These are phyloP conservation scores for Debaryomycetaceae sp. DNA, from an alignment of 1,139 yeast species.

Conservation along the genomic window DNA sequence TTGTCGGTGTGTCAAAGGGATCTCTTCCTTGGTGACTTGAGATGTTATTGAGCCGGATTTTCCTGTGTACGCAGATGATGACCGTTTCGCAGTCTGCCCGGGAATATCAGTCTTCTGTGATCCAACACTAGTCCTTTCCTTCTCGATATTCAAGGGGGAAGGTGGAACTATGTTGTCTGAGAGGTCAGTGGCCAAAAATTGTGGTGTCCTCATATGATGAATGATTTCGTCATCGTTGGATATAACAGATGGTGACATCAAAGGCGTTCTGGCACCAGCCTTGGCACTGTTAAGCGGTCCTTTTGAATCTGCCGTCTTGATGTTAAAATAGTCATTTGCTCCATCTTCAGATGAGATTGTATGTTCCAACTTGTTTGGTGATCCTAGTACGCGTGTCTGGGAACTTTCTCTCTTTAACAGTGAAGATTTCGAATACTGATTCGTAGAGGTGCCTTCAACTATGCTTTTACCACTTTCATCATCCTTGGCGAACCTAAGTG, in stretches of 20 bases:
- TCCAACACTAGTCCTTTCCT: background rate
- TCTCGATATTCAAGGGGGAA: conserved; percentile 8
- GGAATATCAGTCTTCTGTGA: background rate
- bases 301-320: background rate
- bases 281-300: background rate
- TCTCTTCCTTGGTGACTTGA: conserved; percentile 1
- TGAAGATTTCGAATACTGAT: background rate
- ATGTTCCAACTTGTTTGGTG: background rate
- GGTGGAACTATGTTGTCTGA: conserved; percentile 14
- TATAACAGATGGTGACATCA: conserved; percentile 32
- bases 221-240: conserved; percentile 38
- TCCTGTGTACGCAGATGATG: background rate
- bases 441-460: conserved; percentile 3
- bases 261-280: background rate
- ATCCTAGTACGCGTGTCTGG: background rate
- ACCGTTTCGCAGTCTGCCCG: background rate
- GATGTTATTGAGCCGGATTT: background rate
- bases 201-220: conserved; percentile 35
- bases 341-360: background rate
- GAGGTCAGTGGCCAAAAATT: conserved; percentile 23
- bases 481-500: conserved; percentile 31
- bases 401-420: background rate
- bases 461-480: conserved; percentile 13
- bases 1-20: conserved; percentile 31
- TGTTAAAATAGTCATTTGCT: background rate